Conservation (phyloP, 1,139 yeast genomes). For the Pichia sp. region DNA sequence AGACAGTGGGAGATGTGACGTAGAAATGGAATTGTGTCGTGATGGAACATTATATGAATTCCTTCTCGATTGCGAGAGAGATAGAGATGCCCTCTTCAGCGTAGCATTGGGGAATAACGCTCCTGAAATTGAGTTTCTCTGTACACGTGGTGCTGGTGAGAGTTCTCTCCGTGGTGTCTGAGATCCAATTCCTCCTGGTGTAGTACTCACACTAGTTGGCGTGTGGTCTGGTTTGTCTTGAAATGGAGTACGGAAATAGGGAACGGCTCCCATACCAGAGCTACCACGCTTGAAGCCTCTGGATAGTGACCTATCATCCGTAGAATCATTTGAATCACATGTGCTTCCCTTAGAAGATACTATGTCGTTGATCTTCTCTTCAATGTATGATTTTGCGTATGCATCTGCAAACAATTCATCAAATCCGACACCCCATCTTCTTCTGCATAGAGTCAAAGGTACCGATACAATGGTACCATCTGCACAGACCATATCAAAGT, state of each 20-base stretch:
- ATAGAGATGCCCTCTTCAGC: slow-evolving; percentile 11
- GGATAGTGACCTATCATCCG: slow-evolving; percentile 3
- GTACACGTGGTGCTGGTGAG: too few species aligned
- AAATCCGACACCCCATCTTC: slow-evolving; percentile 71
- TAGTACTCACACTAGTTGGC: too few species aligned
- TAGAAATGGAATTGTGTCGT: slow-evolving; percentile 3
- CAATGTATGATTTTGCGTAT: slow-evolving; percentile 51
- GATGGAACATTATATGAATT: slow-evolving; percentile 9
- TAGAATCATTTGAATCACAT: slow-evolving; percentile 5
- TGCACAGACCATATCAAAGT: slow-evolving; percentile 60
- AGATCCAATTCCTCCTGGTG: too few species aligned
- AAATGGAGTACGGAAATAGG: slow-evolving; percentile 57
- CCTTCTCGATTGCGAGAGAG: slow-evolving; percentile 12
- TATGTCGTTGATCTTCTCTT: slow-evolving; percentile 22
- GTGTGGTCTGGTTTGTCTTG: too few species aligned
- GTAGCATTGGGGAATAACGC: slow-evolving; percentile 4
- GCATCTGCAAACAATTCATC: slow-evolving; percentile 54
- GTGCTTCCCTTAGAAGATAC: slow-evolving; percentile 6
- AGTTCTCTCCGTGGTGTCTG: too few species aligned
- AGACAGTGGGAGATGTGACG: slow-evolving; percentile 6
- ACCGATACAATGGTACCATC: slow-evolving; percentile 63
- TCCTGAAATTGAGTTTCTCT: too few species aligned
- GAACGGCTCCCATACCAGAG: slow-evolving; percentile 17
- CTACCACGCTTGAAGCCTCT: too few species aligned
- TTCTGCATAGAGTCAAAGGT: slow-evolving; percentile 51